Evolutionary conservation across 208 protist species (phyloP).

Genomic region (Trypanosoma brucei): DNA sequence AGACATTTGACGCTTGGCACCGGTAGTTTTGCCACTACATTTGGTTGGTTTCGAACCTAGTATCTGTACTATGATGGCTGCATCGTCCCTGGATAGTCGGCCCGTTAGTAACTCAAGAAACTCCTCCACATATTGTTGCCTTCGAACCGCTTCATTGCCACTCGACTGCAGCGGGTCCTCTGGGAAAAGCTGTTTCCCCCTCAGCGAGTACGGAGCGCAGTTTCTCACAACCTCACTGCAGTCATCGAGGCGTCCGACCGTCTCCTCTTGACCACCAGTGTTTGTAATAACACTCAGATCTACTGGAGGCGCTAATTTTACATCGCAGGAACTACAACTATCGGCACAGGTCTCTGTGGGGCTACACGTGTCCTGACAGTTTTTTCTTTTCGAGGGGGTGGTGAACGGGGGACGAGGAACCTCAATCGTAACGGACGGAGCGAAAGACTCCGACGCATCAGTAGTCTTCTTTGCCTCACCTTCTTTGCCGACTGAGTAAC

Average conservation of each 20-base stretch:
- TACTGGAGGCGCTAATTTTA: too few relatives aligned
- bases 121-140: constrained; percentile 7
- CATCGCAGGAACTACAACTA: too few relatives aligned
- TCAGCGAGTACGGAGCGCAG: background rate
- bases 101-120: constrained; percentile 13
- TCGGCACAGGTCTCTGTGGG: too few relatives aligned
- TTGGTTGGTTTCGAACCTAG: constrained; percentile 1
- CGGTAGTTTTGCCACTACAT: constrained; percentile 10
- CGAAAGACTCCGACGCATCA: background rate
- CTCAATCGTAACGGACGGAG: background rate
- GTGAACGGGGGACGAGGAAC: background rate
- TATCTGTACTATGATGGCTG: constrained; percentile 5
- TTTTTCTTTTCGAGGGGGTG: too few relatives aligned
- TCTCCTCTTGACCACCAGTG: too few relatives aligned
- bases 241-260: too few relatives aligned
- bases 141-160: background rate
- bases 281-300: too few relatives aligned
- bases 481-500: background rate
- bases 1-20: background rate
- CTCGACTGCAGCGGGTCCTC: background rate
- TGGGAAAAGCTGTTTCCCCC: background rate
- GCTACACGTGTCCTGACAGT: too few relatives aligned
- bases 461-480: background rate
- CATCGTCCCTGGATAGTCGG: constrained; percentile 10
- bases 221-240: too few relatives aligned